phyloP scores from a whole-genome alignment of 225 moss, liverwort and hornwort genomes.

The Anthoceros angustus region DNA sequence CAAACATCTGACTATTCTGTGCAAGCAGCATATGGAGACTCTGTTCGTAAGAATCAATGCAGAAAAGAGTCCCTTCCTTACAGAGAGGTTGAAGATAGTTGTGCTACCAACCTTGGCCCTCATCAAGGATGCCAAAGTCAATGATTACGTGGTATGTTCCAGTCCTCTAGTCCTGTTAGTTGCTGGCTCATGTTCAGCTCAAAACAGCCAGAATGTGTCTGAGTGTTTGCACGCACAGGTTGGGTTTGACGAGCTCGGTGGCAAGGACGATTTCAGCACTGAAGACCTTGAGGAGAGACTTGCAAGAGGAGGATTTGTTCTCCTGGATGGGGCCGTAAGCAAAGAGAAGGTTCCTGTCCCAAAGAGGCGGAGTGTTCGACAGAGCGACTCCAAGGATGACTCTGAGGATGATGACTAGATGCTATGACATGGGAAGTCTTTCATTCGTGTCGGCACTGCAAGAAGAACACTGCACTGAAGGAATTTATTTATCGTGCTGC shows the following conservation, averaged over 20 bases:
- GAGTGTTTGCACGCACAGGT: conserved; percentile 24
- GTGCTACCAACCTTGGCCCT: conserved; percentile 87
- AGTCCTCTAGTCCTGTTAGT: background rate
- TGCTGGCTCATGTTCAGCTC: background rate
- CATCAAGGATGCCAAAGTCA: conserved; percentile 83
- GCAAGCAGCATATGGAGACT: conserved; percentile 91
- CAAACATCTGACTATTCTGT: conserved; percentile 67
- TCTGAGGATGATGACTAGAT: conserved; percentile 19
- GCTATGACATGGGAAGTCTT: too few relatives aligned
- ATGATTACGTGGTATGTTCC: conserved; percentile 71
- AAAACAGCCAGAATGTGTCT: background rate
- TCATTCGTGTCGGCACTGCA: too few relatives aligned
- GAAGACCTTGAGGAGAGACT: conserved; percentile 89
- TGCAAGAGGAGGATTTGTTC: conserved; percentile 41
- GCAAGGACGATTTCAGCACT: conserved; percentile 74
- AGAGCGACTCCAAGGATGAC: conserved; percentile 42
- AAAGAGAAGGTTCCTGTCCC: conserved; percentile 23
- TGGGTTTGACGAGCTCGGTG: conserved; percentile 96
- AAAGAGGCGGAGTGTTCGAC: conserved; percentile 54
- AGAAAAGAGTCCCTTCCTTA: conserved; percentile 92
- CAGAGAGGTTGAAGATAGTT: conserved; percentile 74
- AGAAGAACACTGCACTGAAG: too few relatives aligned
- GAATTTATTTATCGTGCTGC: too few relatives aligned
- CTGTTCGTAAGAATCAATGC: conserved; percentile 82
- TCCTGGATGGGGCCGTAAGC: conserved; percentile 38